Evolutionary conservation across 495 filamentous ascomycete species (phyloP).

Genomic region (Neurospora intermedia): DNA sequence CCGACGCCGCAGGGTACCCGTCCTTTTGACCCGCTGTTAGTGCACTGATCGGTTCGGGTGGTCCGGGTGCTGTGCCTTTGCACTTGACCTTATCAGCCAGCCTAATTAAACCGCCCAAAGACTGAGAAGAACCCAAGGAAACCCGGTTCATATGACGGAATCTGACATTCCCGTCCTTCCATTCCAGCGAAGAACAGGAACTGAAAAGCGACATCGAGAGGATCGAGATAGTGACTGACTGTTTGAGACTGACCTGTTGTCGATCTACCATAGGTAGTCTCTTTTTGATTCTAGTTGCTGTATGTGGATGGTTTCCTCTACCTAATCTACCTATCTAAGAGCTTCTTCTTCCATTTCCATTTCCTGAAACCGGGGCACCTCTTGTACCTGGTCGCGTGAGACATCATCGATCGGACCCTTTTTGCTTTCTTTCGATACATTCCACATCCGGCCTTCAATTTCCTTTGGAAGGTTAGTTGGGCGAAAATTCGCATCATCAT

Average conservation of each 20-base stretch:
- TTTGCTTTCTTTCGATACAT: background rate
- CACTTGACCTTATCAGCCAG: background rate
- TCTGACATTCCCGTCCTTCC: background rate
- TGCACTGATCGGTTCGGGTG: background rate
- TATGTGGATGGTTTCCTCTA: background rate
- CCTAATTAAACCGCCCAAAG: background rate
- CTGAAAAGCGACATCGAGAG: background rate
- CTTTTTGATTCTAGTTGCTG: background rate
- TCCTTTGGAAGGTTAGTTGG: background rate
- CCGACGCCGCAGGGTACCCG: too few relatives aligned
- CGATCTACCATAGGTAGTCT: background rate
- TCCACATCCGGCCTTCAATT: background rate
- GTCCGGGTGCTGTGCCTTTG: background rate
- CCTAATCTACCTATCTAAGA: background rate
- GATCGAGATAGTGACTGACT: too few relatives aligned
- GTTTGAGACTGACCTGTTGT: background rate
- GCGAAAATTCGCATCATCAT: background rate
- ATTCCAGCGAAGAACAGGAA: background rate
- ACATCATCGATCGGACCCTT: background rate
- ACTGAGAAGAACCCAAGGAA: background rate
- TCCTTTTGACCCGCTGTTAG: background rate
- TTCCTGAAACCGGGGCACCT: background rate
- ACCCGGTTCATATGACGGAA: background rate
- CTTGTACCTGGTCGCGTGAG: background rate
- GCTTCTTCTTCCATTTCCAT: background rate